phyloP scores from a whole-genome alignment of 2,329 filamentous ascomycete genomes.

The Calonectria pseudoreteaudii region DNA sequence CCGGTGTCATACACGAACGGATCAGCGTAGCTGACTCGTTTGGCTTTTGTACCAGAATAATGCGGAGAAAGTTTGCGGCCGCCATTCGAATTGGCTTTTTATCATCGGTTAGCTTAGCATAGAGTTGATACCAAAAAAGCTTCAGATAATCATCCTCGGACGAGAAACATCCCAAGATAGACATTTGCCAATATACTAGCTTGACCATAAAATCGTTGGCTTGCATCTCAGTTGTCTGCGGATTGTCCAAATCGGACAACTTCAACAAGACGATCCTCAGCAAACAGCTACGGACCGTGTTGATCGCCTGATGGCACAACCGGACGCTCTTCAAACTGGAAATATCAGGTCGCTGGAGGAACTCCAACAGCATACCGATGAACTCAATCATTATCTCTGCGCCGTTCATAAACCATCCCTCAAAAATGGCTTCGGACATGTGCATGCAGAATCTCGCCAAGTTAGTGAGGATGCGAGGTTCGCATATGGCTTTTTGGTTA shows the following conservation, averaged over 20 bases:
- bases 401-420: constrained; percentile 95
- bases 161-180: constrained; percentile 83
- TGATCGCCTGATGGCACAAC: constrained; percentile 87
- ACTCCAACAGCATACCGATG: constrained; percentile 85
- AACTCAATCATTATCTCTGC: constrained; percentile 88
- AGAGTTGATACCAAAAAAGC: constrained; percentile 92
- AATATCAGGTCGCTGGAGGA: constrained; percentile 87
- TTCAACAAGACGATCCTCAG: constrained; percentile 83
- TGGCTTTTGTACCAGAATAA: constrained; percentile 93
- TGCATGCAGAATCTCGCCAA: constrained; percentile 84
- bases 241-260: constrained; percentile 84
- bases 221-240: constrained; percentile 68
- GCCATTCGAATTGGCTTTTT: constrained; percentile 76
- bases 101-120: constrained; percentile 84
- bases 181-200: constrained; percentile 95
- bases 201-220: constrained; percentile 82
- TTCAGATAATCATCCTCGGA: constrained; percentile 85
- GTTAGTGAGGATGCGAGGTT: constrained; percentile 88
- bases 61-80: constrained; percentile 88
- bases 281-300: constrained; percentile 80
- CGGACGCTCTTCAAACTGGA: constrained; percentile 85
- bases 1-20: constrained; percentile 74
- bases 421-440: constrained; percentile 90
- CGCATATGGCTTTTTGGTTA: constrained; percentile 78
- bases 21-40: constrained; percentile 82